These are phyloP conservation scores for Diplocarpon mali DNA, from an alignment of 2,329 filamentous ascomycete genomes.

Conservation along the genomic window DNA sequence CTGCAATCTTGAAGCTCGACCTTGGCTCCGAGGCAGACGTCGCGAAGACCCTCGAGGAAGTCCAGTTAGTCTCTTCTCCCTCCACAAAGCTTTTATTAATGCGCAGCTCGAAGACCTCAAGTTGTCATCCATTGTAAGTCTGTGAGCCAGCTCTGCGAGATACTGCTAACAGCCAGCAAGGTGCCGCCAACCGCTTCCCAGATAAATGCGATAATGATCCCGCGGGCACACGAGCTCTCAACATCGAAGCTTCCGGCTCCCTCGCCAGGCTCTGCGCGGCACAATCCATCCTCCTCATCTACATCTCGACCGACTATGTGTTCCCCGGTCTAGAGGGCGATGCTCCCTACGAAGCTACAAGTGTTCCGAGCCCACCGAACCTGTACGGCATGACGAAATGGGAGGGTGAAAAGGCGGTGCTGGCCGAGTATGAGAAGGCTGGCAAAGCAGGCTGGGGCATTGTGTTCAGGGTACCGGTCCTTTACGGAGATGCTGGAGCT, in stretches of 20 bases:
- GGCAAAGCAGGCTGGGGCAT: conserved; percentile 46
- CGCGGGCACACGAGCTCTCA: conserved; percentile 60
- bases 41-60: conserved; percentile 38
- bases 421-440: conserved; percentile 45
- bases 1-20: conserved; percentile 42
- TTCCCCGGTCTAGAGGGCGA: conserved; percentile 66
- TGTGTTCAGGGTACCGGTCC: conserved; percentile 68
- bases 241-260: conserved; percentile 56
- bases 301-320: conserved; percentile 77
- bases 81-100: conserved; percentile 11
- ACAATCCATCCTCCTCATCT: conserved; percentile 54
- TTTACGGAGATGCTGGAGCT: conserved; percentile 67
- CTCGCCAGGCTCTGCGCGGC: conserved; percentile 57
- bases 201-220: conserved; percentile 78
- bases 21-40: conserved; percentile 33
- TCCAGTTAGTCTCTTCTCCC: conserved; percentile 37
- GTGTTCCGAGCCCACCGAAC: conserved; percentile 60
- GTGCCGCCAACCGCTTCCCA: conserved; percentile 78
- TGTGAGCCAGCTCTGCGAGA: neutral
- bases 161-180: conserved; percentile 31
- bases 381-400: conserved; percentile 66
- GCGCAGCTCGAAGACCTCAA: conserved; percentile 43
- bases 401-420: conserved; percentile 58
- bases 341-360: conserved; percentile 64
- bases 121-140: conserved; percentile 71